A percentile compares a stretch with the other conserved stretches of the same genome.
These are phyloP conservation scores for Aspergillus ruber DNA, from an alignment of 2,329 filamentous ascomycete genomes.

Conservation along the genomic window DNA sequence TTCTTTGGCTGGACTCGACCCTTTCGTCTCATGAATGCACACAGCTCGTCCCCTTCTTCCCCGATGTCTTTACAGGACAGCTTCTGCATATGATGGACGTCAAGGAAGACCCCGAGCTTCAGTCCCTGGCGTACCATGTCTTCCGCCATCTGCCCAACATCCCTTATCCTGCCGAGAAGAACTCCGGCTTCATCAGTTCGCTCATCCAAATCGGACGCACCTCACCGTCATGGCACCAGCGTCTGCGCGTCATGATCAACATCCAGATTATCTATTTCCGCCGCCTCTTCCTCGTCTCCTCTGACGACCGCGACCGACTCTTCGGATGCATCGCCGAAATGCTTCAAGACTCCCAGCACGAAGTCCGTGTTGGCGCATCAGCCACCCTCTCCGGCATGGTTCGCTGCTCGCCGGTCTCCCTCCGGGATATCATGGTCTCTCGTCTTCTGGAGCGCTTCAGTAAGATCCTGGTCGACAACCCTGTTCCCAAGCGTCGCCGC, in stretches of 20 bases:
- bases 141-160: slow-evolving; percentile 96
- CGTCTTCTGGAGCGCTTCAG: slow-evolving; percentile 75
- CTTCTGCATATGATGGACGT: slow-evolving; percentile 99
- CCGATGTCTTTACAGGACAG: slow-evolving; percentile 80
- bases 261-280: slow-evolving; percentile 99
- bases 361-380: slow-evolving; percentile 88
- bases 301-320: slow-evolving; percentile 67
- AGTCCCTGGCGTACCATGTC: slow-evolving; percentile 90
- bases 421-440: slow-evolving; percentile 71
- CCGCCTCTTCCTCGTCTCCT: slow-evolving; percentile 77
- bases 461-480: slow-evolving; percentile 69
- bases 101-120: slow-evolving; percentile 94
- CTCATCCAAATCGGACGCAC: slow-evolving; percentile 82
- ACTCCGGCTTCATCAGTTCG: slow-evolving; percentile 73
- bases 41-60: slow-evolving; percentile 85
- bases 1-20: slow-evolving; percentile 89
- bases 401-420: slow-evolving; percentile 75
- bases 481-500: slow-evolving; percentile 56
- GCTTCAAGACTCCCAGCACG: slow-evolving; percentile 84
- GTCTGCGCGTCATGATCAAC: slow-evolving; percentile 88
- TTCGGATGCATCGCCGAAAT: slow-evolving; percentile 94
- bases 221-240: slow-evolving; percentile 88
- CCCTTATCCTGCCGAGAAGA: slow-evolving; percentile 80
- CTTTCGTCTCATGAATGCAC: slow-evolving; percentile 89
- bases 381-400: slow-evolving; percentile 96